Percentiles rank a stretch among this genome's conserved stretches.
These are phyloP conservation scores for Aspergillus aculeatinus DNA, from an alignment of 2,329 filamentous ascomycete species.

Conservation along the genomic window DNA sequence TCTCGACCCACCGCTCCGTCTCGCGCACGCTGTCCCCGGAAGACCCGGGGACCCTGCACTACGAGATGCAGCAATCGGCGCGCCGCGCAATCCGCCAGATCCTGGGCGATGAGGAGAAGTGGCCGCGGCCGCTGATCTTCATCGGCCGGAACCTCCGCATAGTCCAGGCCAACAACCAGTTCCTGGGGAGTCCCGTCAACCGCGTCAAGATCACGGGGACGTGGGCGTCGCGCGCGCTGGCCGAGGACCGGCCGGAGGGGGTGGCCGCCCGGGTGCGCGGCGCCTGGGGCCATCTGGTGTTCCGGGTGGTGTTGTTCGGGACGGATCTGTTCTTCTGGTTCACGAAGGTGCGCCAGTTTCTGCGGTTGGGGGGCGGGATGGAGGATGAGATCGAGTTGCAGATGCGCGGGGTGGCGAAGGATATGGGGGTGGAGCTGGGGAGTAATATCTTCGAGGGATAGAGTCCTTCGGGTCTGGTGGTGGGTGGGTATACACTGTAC, in stretches of 20 bases:
- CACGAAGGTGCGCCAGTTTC: slow-evolving; percentile 71
- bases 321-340: slow-evolving; percentile 83
- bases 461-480: background rate
- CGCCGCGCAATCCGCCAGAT: slow-evolving; percentile 73
- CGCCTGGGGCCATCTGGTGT: slow-evolving; percentile 76
- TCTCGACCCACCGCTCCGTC: slow-evolving; percentile 59
- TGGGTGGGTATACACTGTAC: too few species aligned
- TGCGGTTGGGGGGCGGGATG: slow-evolving; percentile 80
- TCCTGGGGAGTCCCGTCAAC: slow-evolving; percentile 83
- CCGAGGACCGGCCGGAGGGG: slow-evolving; percentile 62
- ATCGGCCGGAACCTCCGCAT: slow-evolving; percentile 90
- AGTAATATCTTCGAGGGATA: slow-evolving; percentile 85
- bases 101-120: slow-evolving; percentile 80
- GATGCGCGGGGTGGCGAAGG: slow-evolving; percentile 84
- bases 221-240: slow-evolving; percentile 84
- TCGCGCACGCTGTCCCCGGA: slow-evolving; percentile 38
- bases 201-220: slow-evolving; percentile 88
- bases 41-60: slow-evolving; percentile 61
- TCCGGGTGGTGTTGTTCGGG: slow-evolving; percentile 70
- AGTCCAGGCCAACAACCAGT: slow-evolving; percentile 90
- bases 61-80: slow-evolving; percentile 76
- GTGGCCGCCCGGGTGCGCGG: slow-evolving; percentile 63
- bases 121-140: slow-evolving; percentile 88
- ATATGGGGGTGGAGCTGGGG: slow-evolving; percentile 87
- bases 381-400: slow-evolving; percentile 88